Base-by-base conservation (phyloP, 148 eudicot species). In the Drosera capensis region DNA sequence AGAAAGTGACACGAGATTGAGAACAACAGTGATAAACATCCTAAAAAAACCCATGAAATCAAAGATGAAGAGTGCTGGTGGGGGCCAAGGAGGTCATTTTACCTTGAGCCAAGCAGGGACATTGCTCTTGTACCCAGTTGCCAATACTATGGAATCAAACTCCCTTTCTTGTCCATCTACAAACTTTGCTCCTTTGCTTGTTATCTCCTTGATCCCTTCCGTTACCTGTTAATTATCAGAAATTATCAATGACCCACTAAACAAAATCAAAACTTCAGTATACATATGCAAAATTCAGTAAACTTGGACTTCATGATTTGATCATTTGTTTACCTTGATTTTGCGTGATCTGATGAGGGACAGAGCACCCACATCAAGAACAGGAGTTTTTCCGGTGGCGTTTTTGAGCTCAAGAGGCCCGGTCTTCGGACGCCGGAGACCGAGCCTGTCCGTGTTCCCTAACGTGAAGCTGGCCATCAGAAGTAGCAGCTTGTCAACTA, bases 311-410 rank as follows among this genome's bases (percentile, higher is more conserved):
- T 4, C 11, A 0, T 3, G 2, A 39, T n/a, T 2, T 22, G 15
- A 16, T 29, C 21, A 37, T 45, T 36, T 40, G 22, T 14, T 59
- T 64, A 90, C 95, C 86, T 78, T 73, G 39, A 90, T 90, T 24
- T 73, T 71, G 0, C 93, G 93, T 3, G 84, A 58, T 42, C 63
- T 85, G 23, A 92, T 81, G 19, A 66, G 76, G 0, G 84, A 62
- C 14, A 92, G 56, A 22, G 94, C 82, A n/a, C 99, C 99, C 16
- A 65, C 65, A 53, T 92, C 99, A 5, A 92, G 93, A 30, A 92
- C 99, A 0, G 99, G 99, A 3, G 95, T 80, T 57, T 92, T 92
- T 1, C 99, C 99, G 25, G 84, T 72, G 31, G 71, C 76, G n/a
- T 74, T 74, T 59, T 92, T 92, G 20, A 85, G 80, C 71, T 85